Evolutionary conservation across 2,329 filamentous ascomycete species (phyloP), one percentile per base, ranked within the genome.

Genomic region (Hypoxylon sp.): DNA sequence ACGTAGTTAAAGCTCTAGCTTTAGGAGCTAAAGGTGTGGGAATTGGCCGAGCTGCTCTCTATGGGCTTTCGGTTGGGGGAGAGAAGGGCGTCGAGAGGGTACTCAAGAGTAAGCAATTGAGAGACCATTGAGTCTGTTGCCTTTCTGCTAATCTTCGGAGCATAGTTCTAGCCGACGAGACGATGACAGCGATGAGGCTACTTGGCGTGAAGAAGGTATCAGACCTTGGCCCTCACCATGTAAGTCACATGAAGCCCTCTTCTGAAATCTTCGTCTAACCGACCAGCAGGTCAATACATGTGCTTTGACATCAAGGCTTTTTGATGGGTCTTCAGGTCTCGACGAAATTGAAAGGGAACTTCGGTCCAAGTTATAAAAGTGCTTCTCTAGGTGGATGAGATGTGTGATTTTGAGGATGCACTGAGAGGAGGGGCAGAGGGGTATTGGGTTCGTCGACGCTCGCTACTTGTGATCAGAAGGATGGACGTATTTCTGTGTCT

Each of bases 1-100:
- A 81, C 63, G 73, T 80, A 0, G 65, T 80, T 46, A 81, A 81
- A 67, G 77, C 79, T 0, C 60, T 81, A 14, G 78, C 77, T 8
- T 67, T 81, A 14, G 79, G 79, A 0, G 79, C 79, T 0, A 75
- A 76, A 2, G 78, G 74, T 1, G 79, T 81, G 1, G 76, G 83
- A 11, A 68, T 86, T 2, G 84, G 83, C 14, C 71, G 84, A 11
- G 77, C 81, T 1, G 81, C 81, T 55, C 80, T 85, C 74, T 85
- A 80, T 73, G 77, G 70, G 9, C 66, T 79, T 25, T 81, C 81
- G 56, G 71, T 80, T 21, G 83, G 87, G 63, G 88, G 88, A 4
- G 82, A 84, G 72, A 81, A 84, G 11, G 88, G 88, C 37, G 88
- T 90, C 0, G 81, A 86, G 71, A 81, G 84, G 71, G 84, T 83